Base-by-base conservation (phyloP, 2,329 filamentous ascomycete genomes). In the Chrysosphaeria jannelii region DNA sequence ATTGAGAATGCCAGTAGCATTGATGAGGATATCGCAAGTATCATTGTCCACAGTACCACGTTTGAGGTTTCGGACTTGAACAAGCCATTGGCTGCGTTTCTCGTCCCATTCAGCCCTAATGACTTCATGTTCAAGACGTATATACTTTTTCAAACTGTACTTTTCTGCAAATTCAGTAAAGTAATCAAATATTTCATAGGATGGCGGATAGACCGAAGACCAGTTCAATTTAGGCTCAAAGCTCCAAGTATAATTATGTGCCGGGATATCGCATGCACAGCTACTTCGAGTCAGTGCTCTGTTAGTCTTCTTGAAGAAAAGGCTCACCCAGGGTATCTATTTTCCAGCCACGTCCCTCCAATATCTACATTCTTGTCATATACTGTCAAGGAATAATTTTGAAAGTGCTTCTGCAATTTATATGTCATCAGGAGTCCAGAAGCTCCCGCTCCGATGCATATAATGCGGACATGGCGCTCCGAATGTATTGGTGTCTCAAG, bases 301-400 rank as follows among this genome's bases (percentile, higher is more conserved):
- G n/a, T n/a, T n/a, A n/a, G n/a, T n/a, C n/a, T n/a, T n/a, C n/a
- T n/a, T n/a, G n/a, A n/a, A n/a, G n/a, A n/a, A n/a, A n/a, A n/a
- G n/a, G n/a, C n/a, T n/a, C n/a, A n/a, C n/a, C 44, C 45, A 5
- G 44, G 44, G 26, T 48, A 48, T 25, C 39, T 38, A 34, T 57
- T 57, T 33, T 56, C 52, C 20, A 37, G 51, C 53, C 52, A 57
- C 3, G 53, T 56, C 5, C 53, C 53, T 2, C 42, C 40, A 1
- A 54, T 36, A 20, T 46, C 44, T 2, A 37, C 25, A 28, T 54
- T 53, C 35, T 53, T 53, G 31, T 56, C 51, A 27, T 50, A 54
- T 10, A 53, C 23, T 4, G 23, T 22, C 8, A 30, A 27, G 22
- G 20, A 22, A 19, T 44, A 47, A 28, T 51, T 47, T 10, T 35